phyloP scores from a whole-genome alignment of 2,329 filamentous ascomycete species.

The Neocucurbitaria cava region DNA sequence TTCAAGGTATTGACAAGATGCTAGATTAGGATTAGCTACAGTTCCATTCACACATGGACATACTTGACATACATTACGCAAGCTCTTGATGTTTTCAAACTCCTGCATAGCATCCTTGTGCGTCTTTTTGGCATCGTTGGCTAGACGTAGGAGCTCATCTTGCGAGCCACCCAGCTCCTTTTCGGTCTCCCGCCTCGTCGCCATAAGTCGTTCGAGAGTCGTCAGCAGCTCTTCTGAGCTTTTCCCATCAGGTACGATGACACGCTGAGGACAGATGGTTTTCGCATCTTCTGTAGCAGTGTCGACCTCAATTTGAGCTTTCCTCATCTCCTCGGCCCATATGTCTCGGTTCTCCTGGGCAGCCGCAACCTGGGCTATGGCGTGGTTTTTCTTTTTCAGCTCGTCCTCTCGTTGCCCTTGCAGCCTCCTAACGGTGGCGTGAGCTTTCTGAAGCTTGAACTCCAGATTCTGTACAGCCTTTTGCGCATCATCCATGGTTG shows the following conservation, averaged over 20 bases:
- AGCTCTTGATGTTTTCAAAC: conserved; percentile 18
- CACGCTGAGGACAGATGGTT: conserved; percentile 31
- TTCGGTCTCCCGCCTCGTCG: conserved; percentile 38
- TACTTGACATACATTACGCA: conserved; percentile 24
- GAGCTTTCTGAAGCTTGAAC: conserved; percentile 35
- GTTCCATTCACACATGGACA: neutral
- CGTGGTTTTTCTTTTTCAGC: conserved; percentile 52
- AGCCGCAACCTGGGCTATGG: conserved; percentile 43
- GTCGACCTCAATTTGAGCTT: conserved; percentile 37
- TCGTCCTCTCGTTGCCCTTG: conserved; percentile 42
- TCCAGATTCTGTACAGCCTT: conserved; percentile 30
- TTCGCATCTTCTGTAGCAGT: conserved; percentile 24
- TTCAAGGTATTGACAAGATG: conserved; percentile 66
- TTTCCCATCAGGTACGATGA: conserved; percentile 39
- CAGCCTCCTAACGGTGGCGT: conserved; percentile 36
- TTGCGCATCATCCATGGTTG: conserved; percentile 38
- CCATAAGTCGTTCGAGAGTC: conserved; percentile 36
- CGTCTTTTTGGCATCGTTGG: conserved; percentile 39
- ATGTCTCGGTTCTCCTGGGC: conserved; percentile 38
- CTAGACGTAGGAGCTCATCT: conserved; percentile 32
- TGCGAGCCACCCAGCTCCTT: conserved; percentile 44
- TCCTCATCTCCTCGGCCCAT: conserved; percentile 34
- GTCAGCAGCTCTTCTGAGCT: conserved; percentile 40
- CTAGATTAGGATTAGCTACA: conserved; percentile 38
- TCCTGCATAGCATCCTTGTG: conserved; percentile 29